Percentiles rank a stretch among this genome's conserved stretches.
These are phyloP conservation scores for Piper longum DNA, from an alignment of 164 flowering plant genomes.

Conservation along the genomic window DNA sequence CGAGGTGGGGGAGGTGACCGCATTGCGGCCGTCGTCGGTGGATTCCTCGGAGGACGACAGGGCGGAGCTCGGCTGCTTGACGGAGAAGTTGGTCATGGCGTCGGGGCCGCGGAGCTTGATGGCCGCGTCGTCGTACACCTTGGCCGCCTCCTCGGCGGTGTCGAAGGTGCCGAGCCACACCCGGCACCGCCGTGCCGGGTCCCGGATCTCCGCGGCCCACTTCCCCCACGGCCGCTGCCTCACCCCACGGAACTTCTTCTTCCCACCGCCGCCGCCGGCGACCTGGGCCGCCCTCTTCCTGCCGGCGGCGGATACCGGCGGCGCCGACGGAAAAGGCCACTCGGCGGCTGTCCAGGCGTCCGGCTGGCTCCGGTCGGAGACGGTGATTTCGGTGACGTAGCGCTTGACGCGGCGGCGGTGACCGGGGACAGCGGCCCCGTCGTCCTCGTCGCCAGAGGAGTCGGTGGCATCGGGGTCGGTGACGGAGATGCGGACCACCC, in stretches of 20 bases:
- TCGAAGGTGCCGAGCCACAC: slow-evolving; percentile 82
- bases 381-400: slow-evolving; percentile 46
- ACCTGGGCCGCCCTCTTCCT: slow-evolving; percentile 1
- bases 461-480: slow-evolving; percentile 85
- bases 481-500: slow-evolving; percentile 38
- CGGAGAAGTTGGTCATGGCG: slow-evolving; percentile 55
- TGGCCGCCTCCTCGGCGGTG: slow-evolving; percentile 88
- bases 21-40: slow-evolving; percentile 32
- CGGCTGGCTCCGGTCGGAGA: slow-evolving; percentile 9
- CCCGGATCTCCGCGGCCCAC: slow-evolving; percentile 96
- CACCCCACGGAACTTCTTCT: slow-evolving; percentile 63
- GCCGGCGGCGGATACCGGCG: background rate
- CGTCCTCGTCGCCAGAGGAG: slow-evolving; percentile 74
- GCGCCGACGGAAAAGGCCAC: background rate
- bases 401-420: slow-evolving; percentile 40
- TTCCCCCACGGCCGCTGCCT: slow-evolving; percentile 90
- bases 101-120: slow-evolving; percentile 71
- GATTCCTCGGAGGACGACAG: slow-evolving; percentile 37
- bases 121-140: slow-evolving; percentile 78
- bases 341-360: background rate
- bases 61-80: slow-evolving; percentile 5
- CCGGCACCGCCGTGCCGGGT: slow-evolving; percentile 49
- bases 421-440: background rate
- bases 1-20: slow-evolving; percentile 48
- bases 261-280: background rate